phyloP scores from a whole-genome alignment of 176 grass and related monocot genomes.

The Thalia dealbata region DNA sequence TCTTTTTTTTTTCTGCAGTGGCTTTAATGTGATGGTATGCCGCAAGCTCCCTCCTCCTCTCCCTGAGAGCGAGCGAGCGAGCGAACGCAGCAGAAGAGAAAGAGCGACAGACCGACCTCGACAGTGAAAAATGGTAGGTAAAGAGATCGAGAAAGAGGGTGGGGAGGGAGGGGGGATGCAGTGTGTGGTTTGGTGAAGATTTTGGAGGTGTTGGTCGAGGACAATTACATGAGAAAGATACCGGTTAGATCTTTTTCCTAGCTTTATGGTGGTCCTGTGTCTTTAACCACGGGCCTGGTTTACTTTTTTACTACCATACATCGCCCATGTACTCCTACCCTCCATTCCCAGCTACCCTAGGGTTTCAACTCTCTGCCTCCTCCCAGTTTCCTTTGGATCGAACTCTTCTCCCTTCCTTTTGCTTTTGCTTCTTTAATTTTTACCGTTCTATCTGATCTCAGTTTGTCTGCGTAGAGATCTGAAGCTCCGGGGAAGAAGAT shows the following conservation, averaged over 20 bases:
- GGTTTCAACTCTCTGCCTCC: too few species aligned
- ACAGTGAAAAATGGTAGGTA: not conserved
- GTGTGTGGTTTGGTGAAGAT: not conserved
- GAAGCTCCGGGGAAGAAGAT: not conserved
- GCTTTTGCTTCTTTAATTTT: too few species aligned
- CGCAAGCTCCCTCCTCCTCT: too few species aligned
- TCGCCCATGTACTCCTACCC: not conserved
- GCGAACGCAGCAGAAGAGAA: too few species aligned
- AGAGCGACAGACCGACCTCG: not conserved
- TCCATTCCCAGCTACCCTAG: too few species aligned
- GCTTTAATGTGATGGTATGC: not conserved
- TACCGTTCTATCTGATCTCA: too few species aligned
- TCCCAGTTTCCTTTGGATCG: too few species aligned
- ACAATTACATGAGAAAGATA: not conserved
- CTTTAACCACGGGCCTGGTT: not conserved
- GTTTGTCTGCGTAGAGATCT: not conserved
- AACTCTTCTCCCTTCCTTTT: too few species aligned
- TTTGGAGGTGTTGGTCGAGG: not conserved
- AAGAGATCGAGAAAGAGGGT: not conserved
- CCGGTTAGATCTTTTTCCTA: not conserved
- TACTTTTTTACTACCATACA: too few species aligned
- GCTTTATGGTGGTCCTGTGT: not conserved
- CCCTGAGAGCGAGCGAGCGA: too few species aligned
- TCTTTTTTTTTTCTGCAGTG: conserved; percentile 9
- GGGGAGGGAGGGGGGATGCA: too few species aligned